Evolutionary conservation across 148 eudicot species (phyloP), one percentile per base, ranked within the genome.

Genomic region (Chenopodium suecicum): DNA sequence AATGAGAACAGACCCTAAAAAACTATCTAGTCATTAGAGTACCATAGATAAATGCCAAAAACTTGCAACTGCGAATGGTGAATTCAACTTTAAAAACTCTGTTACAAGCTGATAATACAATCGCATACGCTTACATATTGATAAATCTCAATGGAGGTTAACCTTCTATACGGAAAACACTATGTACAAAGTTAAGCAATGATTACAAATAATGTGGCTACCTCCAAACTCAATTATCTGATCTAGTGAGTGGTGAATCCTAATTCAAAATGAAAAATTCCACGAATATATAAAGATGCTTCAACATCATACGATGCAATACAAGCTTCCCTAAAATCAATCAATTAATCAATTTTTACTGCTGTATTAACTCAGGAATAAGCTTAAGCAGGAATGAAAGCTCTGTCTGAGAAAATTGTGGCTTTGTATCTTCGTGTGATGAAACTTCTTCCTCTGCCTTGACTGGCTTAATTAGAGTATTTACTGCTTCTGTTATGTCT

Each of bases 301-400:
- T 17, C n/a, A 52, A 52, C 56, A 52, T 58, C 63, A 58, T 58
- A 14, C 4, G 32, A 80, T 25, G 29, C 13, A 56, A 41, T 7
- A 20, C 41, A 69, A 20, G 20, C 34, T 63, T 20, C 65, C 72
- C 66, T 20, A 37, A 17, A 9, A 34, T 4, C n/a, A 47, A 10
- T 41, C 44, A 47, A 19, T 2, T 7, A 6, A 71, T 69, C 69
- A 23, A 46, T 41, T 50, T 41, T 31, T 85, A 89, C 32, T 85
- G 81, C 81, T 86, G 89, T 79, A 89, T 84, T 80, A 88, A 77
- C 83, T 85, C 85, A 0, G 88, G 91, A 69, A 89, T 88, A 13
- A 91, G 89, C 82, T 89, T 89, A 23, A 88, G 88, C 76, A 91
- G 77, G 74, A 89, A 91, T 1, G 89, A 84, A 60, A 91, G 66